Evolutionary conservation across 345 rosid species (phyloP).

Genomic region (Alliaria petiolata): DNA sequence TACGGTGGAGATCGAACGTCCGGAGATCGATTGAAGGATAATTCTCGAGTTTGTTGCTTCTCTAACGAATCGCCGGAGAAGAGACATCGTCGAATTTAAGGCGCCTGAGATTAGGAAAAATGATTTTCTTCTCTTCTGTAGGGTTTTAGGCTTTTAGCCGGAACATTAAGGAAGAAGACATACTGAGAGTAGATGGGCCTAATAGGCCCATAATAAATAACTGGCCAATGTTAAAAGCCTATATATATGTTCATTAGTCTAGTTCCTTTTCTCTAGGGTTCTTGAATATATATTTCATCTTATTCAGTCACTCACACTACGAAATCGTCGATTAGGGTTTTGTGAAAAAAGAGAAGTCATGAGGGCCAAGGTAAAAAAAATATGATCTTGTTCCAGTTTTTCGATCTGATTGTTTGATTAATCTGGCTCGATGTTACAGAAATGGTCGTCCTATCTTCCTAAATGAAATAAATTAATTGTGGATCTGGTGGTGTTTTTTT

Average conservation of each 20-base stretch:
- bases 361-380: too few relatives aligned
- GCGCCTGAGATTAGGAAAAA: too few relatives aligned
- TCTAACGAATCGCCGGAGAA: slow-evolving; percentile 25
- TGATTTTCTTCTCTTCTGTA: not conserved
- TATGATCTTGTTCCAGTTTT: too few relatives aligned
- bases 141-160: slow-evolving; percentile 3
- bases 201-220: not conserved
- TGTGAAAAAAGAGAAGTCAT: not conserved
- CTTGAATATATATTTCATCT: not conserved
- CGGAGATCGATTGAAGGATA: slow-evolving; percentile 6
- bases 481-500: not conserved
- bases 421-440: too few relatives aligned
- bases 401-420: too few relatives aligned
- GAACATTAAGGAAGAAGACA: not conserved
- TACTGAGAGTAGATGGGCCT: too few relatives aligned
- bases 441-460: not conserved
- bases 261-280: slow-evolving; percentile 1
- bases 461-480: not conserved
- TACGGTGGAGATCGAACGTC: slow-evolving; percentile 28
- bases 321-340: slow-evolving; percentile 2
- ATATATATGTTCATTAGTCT: not conserved
- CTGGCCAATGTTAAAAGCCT: not conserved
- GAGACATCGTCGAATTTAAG: slow-evolving; percentile 11
- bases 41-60: slow-evolving; percentile 5
- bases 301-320: not conserved